These are phyloP conservation scores for Vigna radiata DNA, from an alignment of 306 rosid genomes.

Conservation along the genomic window DNA sequence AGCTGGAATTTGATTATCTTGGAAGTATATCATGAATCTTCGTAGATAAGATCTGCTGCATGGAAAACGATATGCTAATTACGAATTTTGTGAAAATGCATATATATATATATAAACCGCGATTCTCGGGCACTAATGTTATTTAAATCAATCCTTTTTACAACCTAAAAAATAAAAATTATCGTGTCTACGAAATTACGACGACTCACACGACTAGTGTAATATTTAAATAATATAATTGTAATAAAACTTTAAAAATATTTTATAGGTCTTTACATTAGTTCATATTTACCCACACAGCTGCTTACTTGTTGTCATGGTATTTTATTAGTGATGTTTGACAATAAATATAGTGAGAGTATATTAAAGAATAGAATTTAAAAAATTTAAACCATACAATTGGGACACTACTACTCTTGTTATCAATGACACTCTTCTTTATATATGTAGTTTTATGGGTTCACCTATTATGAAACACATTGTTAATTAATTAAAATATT, in stretches of 20 bases:
- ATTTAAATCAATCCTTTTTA: not conserved
- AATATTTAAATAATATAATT: not conserved
- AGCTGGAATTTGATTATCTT: slow-evolving; percentile 46
- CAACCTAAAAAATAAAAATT: not conserved
- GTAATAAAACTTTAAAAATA: not conserved
- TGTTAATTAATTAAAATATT: no score
- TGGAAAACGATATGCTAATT: slow-evolving; percentile 53
- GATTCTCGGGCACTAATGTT: slow-evolving; percentile 60
- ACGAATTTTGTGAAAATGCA: slow-evolving; percentile 6
- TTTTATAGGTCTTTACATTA: not conserved
- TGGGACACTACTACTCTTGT: no score
- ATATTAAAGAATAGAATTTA: no score
- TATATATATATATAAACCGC: slow-evolving; percentile 41
- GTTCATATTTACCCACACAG: not conserved
- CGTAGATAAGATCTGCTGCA: slow-evolving; percentile 52
- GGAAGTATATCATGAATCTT: slow-evolving; percentile 29
- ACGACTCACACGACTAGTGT: no score
- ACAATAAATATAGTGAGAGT: no score
- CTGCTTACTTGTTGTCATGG: no score
- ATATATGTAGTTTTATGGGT: no score
- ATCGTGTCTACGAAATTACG: not conserved
- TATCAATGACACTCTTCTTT: no score
- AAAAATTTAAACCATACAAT: no score
- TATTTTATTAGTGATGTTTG: no score
- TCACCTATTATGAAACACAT: no score